phyloP scores from a whole-genome alignment of 257 asterid species.

The Solanum bulbocastanum region DNA sequence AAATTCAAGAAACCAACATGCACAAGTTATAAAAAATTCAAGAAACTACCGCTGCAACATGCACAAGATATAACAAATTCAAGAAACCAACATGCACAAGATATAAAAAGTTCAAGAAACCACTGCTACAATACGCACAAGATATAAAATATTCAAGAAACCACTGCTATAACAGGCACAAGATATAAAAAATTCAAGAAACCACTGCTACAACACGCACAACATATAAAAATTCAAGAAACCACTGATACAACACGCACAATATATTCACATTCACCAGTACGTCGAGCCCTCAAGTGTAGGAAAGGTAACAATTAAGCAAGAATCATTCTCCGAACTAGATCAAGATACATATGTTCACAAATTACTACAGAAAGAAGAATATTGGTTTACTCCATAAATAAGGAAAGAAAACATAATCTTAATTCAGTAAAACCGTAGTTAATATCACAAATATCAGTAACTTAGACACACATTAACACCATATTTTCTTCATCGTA shows the following conservation, averaged over 20 bases:
- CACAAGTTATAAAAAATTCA: background rate
- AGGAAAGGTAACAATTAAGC: background rate
- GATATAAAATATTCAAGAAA: background rate
- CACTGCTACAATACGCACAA: background rate
- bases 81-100: background rate
- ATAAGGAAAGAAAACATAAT: background rate
- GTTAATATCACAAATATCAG: background rate
- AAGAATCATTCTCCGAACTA: background rate
- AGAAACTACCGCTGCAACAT: background rate
- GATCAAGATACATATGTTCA: background rate
- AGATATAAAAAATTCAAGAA: background rate
- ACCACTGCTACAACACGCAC: background rate
- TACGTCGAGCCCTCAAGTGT: background rate
- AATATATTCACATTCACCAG: background rate
- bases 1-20: background rate
- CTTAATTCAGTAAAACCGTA: background rate
- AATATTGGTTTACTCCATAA: background rate
- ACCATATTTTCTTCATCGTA: background rate
- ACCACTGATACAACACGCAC: background rate
- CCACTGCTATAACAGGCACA: background rate
- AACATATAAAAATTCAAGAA: background rate
- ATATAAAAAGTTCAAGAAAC: background rate
- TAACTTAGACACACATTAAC: no score
- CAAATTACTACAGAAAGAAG: background rate
- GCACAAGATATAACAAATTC: background rate